phyloP scores from a whole-genome alignment of 257 asterid species.

The Thymus quinquecostatus region DNA sequence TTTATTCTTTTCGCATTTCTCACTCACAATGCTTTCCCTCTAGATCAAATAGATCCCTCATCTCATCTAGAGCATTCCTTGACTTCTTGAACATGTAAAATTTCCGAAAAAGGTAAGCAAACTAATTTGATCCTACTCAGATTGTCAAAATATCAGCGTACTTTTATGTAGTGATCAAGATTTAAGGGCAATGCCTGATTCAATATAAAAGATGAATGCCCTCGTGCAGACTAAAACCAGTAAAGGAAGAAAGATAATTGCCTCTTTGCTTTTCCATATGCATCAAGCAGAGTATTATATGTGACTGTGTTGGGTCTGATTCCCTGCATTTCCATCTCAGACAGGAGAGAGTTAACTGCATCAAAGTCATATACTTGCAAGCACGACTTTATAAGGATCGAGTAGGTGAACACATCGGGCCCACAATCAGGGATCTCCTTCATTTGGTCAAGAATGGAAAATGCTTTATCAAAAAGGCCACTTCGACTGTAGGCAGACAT shows the following conservation, averaged over 20 bases:
- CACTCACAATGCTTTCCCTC: not conserved
- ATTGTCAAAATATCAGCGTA: not conserved
- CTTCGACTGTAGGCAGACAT: constrained; percentile 94
- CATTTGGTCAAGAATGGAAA: constrained; percentile 80
- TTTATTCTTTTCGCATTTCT: not conserved
- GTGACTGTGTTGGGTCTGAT: constrained; percentile 81
- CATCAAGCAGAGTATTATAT: constrained; percentile 85
- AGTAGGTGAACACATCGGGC: constrained; percentile 89
- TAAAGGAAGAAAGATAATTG: constrained; percentile 32
- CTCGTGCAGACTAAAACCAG: constrained; percentile 2
- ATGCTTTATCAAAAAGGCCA: constrained; percentile 66
- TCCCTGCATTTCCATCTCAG: constrained; percentile 73
- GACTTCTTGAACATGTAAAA: constrained; percentile 35
- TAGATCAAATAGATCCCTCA: constrained; percentile 32
- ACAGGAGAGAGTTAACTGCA: constrained; percentile 56
- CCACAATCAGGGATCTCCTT: constrained; percentile 57
- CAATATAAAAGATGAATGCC: not conserved
- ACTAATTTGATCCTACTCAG: not conserved
- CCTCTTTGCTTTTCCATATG: constrained; percentile 94
- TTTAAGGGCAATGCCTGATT: not conserved
- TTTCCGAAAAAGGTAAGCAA: constrained; percentile 42
- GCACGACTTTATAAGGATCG: constrained; percentile 83
- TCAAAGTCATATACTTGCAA: constrained; percentile 64
- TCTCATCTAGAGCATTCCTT: constrained; percentile 25
- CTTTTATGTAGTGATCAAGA: too few relatives aligned